These are phyloP conservation scores for Fusarium sp. DNA, from an alignment of 2,329 filamentous ascomycete genomes.

Conservation along the genomic window DNA sequence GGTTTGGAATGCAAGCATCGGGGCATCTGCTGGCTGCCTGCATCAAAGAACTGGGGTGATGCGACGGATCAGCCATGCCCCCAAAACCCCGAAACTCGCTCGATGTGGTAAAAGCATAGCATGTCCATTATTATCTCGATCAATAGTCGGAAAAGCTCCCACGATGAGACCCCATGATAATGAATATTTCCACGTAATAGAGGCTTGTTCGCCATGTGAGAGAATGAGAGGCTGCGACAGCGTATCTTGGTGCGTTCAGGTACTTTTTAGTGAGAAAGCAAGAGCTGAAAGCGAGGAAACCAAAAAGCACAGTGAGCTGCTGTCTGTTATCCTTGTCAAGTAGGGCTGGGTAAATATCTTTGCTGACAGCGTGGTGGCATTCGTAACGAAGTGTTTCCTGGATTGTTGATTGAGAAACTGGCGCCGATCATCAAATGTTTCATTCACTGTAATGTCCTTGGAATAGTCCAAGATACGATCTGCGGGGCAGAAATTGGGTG, in stretches of 20 bases:
- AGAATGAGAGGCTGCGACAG: background rate
- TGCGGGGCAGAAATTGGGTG: background rate
- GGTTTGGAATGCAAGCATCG: background rate
- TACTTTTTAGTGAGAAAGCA: background rate
- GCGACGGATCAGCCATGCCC: background rate
- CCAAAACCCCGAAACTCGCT: too few relatives aligned
- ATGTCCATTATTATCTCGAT: too few relatives aligned
- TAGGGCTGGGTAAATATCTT: background rate
- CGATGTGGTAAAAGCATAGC: too few relatives aligned
- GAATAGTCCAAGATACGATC: background rate
- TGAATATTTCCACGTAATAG: too few relatives aligned
- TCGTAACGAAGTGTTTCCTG: background rate
- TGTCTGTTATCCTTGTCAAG: background rate
- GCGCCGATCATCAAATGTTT: slow-evolving; percentile 6
- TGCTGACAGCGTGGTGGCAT: background rate
- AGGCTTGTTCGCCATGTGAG: background rate
- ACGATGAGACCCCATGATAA: too few relatives aligned
- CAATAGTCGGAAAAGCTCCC: too few relatives aligned
- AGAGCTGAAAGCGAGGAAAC: background rate
- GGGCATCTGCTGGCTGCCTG: background rate
- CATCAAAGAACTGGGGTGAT: background rate
- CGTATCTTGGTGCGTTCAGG: background rate
- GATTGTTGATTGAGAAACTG: background rate
- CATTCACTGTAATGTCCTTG: background rate
- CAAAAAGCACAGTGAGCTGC: background rate